phyloP scores from a whole-genome alignment of 2,329 filamentous ascomycete species.

The Immersiporthe knoxdaviesiana region DNA sequence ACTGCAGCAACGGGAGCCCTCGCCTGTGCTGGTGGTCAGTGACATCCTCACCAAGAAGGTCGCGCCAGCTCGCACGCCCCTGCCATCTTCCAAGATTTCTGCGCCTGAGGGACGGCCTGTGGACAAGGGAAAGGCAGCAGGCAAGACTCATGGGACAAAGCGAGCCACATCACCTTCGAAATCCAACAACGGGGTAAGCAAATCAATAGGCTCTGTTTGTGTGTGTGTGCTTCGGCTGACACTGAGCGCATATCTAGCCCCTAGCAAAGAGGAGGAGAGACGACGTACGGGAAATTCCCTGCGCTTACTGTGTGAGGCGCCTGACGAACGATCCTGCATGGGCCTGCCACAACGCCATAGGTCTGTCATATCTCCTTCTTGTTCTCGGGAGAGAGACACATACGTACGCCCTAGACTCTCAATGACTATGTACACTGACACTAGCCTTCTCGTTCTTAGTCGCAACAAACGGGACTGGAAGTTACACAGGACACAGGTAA shows the following conservation, averaged over 20 bases:
- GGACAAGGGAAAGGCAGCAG: neutral
- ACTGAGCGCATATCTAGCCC: neutral
- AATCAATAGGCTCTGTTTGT: neutral
- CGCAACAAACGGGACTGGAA: slow-evolving; percentile 4
- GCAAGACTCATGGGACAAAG: neutral
- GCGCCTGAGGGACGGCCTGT: neutral
- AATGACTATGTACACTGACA: neutral
- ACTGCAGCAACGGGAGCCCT: neutral
- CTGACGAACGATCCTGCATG: slow-evolving; percentile 24
- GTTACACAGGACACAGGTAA: slow-evolving; percentile 20
- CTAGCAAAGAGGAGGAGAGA: slow-evolving; percentile 18
- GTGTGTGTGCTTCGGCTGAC: neutral
- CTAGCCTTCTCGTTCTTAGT: neutral
- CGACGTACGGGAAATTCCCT: slow-evolving; percentile 12
- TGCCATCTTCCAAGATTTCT: slow-evolving; percentile 3
- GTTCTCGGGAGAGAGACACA: no score
- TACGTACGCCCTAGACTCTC: neutral
- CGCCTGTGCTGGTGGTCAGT: slow-evolving; percentile 20
- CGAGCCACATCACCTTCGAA: slow-evolving; percentile 14
- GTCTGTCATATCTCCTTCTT: slow-evolving; percentile 1
- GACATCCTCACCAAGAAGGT: slow-evolving; percentile 15
- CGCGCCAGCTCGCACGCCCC: neutral
- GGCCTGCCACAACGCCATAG: slow-evolving; percentile 22
- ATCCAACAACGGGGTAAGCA: slow-evolving; percentile 9
- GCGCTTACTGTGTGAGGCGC: slow-evolving; percentile 18